phyloP scores from a whole-genome alignment of 768 basidiomycete genomes.

The Serendipita vermifera region DNA sequence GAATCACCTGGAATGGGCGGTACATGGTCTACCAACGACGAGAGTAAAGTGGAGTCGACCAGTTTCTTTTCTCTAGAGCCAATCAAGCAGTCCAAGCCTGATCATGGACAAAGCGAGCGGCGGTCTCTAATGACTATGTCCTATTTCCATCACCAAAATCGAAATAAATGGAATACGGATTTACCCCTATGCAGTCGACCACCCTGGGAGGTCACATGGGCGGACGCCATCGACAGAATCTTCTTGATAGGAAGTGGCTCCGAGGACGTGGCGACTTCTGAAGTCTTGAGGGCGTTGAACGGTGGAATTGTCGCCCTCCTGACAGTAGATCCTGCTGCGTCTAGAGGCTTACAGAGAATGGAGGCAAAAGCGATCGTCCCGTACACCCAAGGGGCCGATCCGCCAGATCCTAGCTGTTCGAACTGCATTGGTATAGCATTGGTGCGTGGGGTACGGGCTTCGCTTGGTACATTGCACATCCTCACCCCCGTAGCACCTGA shows the following conservation, averaged over 20 bases:
- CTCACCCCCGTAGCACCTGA: slow-evolving; percentile 58
- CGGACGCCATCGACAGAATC: slow-evolving; percentile 45
- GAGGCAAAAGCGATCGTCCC: slow-evolving; percentile 28
- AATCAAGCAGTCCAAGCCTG: neutral
- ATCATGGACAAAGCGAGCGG: slow-evolving; percentile 39
- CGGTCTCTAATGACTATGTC: slow-evolving; percentile 59
- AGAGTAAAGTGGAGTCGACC: neutral
- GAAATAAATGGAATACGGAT: slow-evolving; percentile 49
- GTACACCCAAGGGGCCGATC: slow-evolving; percentile 43
- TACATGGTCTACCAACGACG: neutral
- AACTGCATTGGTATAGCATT: slow-evolving; percentile 65
- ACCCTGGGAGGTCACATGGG: slow-evolving; percentile 61
- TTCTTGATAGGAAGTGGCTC: slow-evolving; percentile 57
- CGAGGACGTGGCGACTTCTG: slow-evolving; percentile 64
- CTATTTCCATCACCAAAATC: slow-evolving; percentile 45
- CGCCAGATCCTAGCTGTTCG: slow-evolving; percentile 48
- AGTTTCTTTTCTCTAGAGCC: neutral
- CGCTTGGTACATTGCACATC: slow-evolving; percentile 41
- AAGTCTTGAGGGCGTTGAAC: slow-evolving; percentile 61
- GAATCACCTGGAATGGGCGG: slow-evolving; percentile 10
- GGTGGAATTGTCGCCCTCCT: slow-evolving; percentile 72
- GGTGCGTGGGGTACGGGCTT: slow-evolving; percentile 43
- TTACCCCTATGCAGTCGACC: slow-evolving; percentile 51
- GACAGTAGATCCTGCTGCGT: slow-evolving; percentile 30
- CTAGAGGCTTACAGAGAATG: neutral